Conservation (phyloP, 257 asterid species). For the Euphrasia confusa region DNA sequence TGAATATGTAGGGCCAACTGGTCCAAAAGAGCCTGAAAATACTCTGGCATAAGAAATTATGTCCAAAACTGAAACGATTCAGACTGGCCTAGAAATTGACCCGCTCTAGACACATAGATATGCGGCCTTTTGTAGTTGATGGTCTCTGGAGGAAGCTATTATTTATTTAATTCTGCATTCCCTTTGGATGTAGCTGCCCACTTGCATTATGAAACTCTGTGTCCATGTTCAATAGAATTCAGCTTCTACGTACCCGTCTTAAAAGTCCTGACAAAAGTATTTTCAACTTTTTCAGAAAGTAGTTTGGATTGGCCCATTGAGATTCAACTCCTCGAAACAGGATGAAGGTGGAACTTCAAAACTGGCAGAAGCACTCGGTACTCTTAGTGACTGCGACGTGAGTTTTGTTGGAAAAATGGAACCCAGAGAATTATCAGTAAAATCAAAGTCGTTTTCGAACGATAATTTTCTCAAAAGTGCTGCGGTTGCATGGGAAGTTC, state of each 20-base stretch:
- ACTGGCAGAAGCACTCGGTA: slow-evolving; percentile 51
- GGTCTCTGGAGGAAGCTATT: slow-evolving; percentile 10
- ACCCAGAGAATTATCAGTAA: slow-evolving; percentile 30
- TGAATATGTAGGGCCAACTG: slow-evolving; percentile 5
- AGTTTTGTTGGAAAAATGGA: slow-evolving; percentile 66
- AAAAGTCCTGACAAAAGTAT: slow-evolving; percentile 1
- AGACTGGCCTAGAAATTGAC: too few species aligned
- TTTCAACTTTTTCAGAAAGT: slow-evolving; percentile 54
- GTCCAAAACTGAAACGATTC: too few species aligned
- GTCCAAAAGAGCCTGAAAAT: too few species aligned
- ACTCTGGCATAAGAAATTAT: too few species aligned
- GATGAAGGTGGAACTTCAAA: slow-evolving; percentile 44
- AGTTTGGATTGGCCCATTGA: slow-evolving; percentile 72
- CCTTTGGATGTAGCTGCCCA: neutral
- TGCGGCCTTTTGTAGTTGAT: slow-evolving; percentile 12
- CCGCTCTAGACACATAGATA: neutral
- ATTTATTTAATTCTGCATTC: slow-evolving; percentile 9
- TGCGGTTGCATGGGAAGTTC: slow-evolving; percentile 79
- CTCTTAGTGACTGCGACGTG: slow-evolving; percentile 40
- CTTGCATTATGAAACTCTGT: slow-evolving; percentile 5
- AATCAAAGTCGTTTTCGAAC: slow-evolving; percentile 30
- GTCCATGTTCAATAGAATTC: slow-evolving; percentile 11
- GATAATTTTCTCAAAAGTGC: slow-evolving; percentile 46
- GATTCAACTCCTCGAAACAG: slow-evolving; percentile 43
- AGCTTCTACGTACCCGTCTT: slow-evolving; percentile 7